These are phyloP conservation scores for Starmerella bombicola DNA, from an alignment of 805 yeast species.

Conservation along the genomic window DNA sequence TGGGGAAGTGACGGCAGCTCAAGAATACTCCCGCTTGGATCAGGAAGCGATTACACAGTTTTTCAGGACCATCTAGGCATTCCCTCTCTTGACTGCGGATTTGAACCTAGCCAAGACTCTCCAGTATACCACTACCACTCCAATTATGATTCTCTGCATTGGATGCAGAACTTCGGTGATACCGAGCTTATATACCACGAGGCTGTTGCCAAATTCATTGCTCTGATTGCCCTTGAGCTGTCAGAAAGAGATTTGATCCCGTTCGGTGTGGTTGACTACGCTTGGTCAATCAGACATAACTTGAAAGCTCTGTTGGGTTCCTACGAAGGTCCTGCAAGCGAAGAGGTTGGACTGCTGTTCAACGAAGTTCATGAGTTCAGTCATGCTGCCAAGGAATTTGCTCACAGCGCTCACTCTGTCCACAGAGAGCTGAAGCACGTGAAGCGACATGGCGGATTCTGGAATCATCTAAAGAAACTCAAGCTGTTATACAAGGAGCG, in stretches of 20 bases:
- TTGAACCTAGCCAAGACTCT: slow-evolving; percentile 33
- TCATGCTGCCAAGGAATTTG: slow-evolving; percentile 34
- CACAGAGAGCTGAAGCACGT: slow-evolving; percentile 21
- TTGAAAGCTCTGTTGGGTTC: slow-evolving; percentile 29
- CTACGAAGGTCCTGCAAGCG: slow-evolving; percentile 14
- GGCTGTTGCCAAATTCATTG: slow-evolving; percentile 41
- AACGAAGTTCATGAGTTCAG: slow-evolving; percentile 22
- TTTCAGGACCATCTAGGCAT: slow-evolving; percentile 34
- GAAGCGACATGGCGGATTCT: slow-evolving; percentile 26
- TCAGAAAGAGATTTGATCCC: slow-evolving; percentile 38
- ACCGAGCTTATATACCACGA: slow-evolving; percentile 51
- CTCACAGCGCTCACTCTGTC: slow-evolving; percentile 52
- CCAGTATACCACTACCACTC: slow-evolving; percentile 68
- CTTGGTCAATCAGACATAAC: slow-evolving; percentile 31
- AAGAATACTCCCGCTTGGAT: slow-evolving; percentile 42
- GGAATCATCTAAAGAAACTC: slow-evolving; percentile 27
- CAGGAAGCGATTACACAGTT: slow-evolving; percentile 54
- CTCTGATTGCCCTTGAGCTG: slow-evolving; percentile 38
- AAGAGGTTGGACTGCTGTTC: slow-evolving; percentile 16
- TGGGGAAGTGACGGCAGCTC: slow-evolving; percentile 27
- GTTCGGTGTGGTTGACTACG: slow-evolving; percentile 35
- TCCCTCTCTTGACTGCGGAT: slow-evolving; percentile 45
- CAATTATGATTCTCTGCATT: slow-evolving; percentile 55
- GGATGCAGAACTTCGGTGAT: slow-evolving; percentile 57
- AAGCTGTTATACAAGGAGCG: slow-evolving; percentile 29